Conservation (phyloP, 1,284 basidiomycete genomes). For the Ustilago tritici region DNA sequence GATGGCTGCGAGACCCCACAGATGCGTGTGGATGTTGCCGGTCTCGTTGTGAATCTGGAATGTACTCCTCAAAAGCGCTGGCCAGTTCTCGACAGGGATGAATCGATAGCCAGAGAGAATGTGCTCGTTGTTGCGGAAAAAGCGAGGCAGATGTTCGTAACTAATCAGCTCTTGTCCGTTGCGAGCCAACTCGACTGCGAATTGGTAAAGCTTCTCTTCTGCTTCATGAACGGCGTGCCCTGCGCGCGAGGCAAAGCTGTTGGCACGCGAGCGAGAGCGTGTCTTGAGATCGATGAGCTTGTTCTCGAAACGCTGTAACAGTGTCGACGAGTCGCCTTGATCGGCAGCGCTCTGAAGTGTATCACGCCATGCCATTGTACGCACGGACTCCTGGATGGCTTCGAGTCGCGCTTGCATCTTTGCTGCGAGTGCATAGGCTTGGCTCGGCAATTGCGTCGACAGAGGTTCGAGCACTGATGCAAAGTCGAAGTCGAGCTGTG, state of each 20-base stretch:
- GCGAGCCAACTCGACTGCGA: slow-evolving; percentile 62
- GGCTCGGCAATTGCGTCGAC: slow-evolving; percentile 34
- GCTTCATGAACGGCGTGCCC: slow-evolving; percentile 58
- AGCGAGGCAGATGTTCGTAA: slow-evolving; percentile 61
- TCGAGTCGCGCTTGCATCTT: slow-evolving; percentile 57
- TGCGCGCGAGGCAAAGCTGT: slow-evolving; percentile 46
- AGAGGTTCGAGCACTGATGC: slow-evolving; percentile 46
- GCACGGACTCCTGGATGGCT: slow-evolving; percentile 52
- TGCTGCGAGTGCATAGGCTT: slow-evolving; percentile 42
- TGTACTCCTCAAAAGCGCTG: slow-evolving; percentile 57
- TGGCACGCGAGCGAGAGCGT: slow-evolving; percentile 39
- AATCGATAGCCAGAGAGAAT: slow-evolving; percentile 68
- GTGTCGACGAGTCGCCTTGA: slow-evolving; percentile 8
- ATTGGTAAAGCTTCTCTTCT: slow-evolving; percentile 62
- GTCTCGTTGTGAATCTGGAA: slow-evolving; percentile 70
- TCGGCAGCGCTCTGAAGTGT: slow-evolving; percentile 22
- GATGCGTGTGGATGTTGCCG: slow-evolving; percentile 68
- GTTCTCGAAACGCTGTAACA: slow-evolving; percentile 42
- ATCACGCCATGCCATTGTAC: slow-evolving; percentile 55
- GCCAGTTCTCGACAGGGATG: slow-evolving; percentile 64
- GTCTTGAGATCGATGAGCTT: slow-evolving; percentile 38
- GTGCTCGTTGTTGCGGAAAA: slow-evolving; percentile 69
- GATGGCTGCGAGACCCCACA: slow-evolving; percentile 62
- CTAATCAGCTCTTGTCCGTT: slow-evolving; percentile 60
- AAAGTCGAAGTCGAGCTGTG: slow-evolving; percentile 47